These are phyloP conservation scores for Kwoniella heveanensis DNA, from an alignment of 768 basidiomycete species.

Conservation along the genomic window DNA sequence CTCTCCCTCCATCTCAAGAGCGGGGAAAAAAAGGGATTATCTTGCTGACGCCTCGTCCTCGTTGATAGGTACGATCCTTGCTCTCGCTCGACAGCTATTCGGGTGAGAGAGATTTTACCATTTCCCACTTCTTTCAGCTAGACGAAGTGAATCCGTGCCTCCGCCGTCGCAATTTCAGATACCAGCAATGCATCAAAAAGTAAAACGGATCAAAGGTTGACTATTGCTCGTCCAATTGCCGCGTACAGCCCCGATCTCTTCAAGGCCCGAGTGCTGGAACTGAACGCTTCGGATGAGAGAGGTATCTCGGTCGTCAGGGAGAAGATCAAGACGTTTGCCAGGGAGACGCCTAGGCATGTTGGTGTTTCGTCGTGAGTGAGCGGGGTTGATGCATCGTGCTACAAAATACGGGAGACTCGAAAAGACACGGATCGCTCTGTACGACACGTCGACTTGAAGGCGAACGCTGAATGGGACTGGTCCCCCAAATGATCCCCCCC, in stretches of 20 bases:
- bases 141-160: background rate
- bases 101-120: constrained; percentile 69
- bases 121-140: background rate
- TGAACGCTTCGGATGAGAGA: constrained; percentile 98
- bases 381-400: no score
- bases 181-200: no score
- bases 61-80: constrained; percentile 75
- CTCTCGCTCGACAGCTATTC: constrained; percentile 87
- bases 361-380: constrained; percentile 51
- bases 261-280: constrained; percentile 84
- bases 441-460: no score
- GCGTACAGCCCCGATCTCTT: constrained; percentile 83
- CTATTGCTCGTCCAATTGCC: background rate
- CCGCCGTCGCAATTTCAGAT: no score
- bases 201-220: no score
- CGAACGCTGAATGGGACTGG: no score
- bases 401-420: no score
- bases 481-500: no score
- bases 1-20: no score
- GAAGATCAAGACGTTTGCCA: constrained; percentile 96
- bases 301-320: constrained; percentile 96
- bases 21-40: no score
- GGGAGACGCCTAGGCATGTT: constrained; percentile 56
- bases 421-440: no score
- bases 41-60: no score